phyloP scores from a whole-genome alignment of 2,329 filamentous ascomycete genomes.

The Xylariaceae sp. region DNA sequence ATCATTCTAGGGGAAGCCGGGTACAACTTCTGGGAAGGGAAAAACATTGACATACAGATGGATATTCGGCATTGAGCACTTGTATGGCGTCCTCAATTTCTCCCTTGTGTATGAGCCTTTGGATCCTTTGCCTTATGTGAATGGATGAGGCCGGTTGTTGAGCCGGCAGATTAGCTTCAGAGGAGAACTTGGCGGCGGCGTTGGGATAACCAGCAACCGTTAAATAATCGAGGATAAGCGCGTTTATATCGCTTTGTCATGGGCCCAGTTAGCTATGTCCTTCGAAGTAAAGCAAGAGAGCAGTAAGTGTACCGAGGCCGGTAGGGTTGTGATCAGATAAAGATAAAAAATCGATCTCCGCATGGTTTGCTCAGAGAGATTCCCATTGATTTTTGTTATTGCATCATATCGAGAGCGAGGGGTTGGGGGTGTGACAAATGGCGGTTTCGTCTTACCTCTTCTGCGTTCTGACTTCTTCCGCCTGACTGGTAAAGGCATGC shows the following conservation, averaged over 20 bases:
- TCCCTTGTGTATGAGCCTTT: slow-evolving; percentile 77
- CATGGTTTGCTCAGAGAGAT: slow-evolving; percentile 98
- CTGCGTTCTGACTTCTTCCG: slow-evolving; percentile 77
- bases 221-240: slow-evolving; percentile 91
- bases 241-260: slow-evolving; percentile 77
- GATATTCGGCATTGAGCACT: slow-evolving; percentile 81
- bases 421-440: slow-evolving; percentile 12
- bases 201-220: slow-evolving; percentile 92
- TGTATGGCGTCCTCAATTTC: slow-evolving; percentile 82
- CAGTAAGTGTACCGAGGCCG: slow-evolving; percentile 8
- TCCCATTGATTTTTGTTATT: slow-evolving; percentile 96
- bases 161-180: slow-evolving; percentile 80
- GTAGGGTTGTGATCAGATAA: slow-evolving; percentile 22
- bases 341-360: slow-evolving; percentile 67
- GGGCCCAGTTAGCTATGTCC: slow-evolving; percentile 13
- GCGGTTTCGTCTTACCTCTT: slow-evolving; percentile 71
- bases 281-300: neutral
- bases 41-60: slow-evolving; percentile 62
- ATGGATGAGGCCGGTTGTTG: slow-evolving; percentile 70
- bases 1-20: slow-evolving; percentile 64
- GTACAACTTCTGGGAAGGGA: slow-evolving; percentile 3
- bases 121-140: slow-evolving; percentile 72
- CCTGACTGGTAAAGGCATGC: slow-evolving; percentile 72
- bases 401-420: slow-evolving; percentile 25
- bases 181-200: slow-evolving; percentile 87